Conservation (phyloP, 2,329 filamentous ascomycete genomes). For the Colletotrichum graminicola region DNA sequence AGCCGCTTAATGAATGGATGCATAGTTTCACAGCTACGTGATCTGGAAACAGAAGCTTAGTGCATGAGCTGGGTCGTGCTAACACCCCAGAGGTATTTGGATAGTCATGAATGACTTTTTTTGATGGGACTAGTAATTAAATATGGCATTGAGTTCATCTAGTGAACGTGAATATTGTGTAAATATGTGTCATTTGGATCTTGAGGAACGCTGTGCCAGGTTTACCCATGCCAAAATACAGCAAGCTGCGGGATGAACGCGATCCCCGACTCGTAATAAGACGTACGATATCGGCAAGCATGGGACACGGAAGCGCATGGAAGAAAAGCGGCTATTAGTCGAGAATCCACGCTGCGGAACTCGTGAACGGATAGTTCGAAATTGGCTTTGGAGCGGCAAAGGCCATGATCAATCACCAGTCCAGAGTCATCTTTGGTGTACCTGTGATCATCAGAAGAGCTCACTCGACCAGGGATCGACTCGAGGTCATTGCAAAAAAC, state of each 20-base stretch:
- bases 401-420: background rate
- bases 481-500: background rate
- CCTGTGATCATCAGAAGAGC: background rate
- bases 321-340: background rate
- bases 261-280: background rate
- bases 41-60: background rate
- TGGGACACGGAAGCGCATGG: background rate
- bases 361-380: background rate
- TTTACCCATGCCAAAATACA: background rate
- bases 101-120: background rate
- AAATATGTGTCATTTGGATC: background rate
- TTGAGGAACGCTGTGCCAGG: background rate
- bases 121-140: background rate
- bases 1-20: background rate
- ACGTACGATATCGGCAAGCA: background rate
- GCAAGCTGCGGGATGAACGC: background rate
- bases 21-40: background rate
- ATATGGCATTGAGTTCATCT: background rate
- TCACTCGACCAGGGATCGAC: background rate
- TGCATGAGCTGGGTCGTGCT: background rate
- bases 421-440: background rate
- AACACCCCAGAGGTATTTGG: background rate
- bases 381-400: background rate
- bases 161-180: fast-evolving
- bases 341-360: background rate